Evolutionary conservation across 2,329 filamentous ascomycete genomes (phyloP).

Genomic region (Emericellopsis cladophorae): DNA sequence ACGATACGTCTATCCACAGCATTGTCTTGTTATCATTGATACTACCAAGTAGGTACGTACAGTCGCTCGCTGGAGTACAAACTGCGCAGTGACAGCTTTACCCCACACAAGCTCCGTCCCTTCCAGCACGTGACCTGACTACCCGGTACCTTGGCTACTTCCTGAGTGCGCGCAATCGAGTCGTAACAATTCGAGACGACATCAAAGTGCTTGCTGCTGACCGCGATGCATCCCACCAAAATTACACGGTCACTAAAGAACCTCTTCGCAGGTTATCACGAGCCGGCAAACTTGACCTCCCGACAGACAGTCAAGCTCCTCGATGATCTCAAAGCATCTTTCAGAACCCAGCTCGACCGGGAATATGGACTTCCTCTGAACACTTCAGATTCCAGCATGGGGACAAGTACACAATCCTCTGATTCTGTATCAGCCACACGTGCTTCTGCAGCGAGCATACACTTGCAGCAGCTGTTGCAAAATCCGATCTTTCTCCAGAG

Average conservation of each 20-base stretch:
- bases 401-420: neutral
- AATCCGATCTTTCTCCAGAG: slow-evolving; percentile 40
- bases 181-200: too few relatives aligned
- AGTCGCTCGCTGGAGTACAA: too few relatives aligned
- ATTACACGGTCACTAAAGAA: slow-evolving; percentile 22
- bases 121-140: too few relatives aligned
- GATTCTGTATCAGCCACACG: slow-evolving; percentile 8
- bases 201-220: too few relatives aligned
- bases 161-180: too few relatives aligned
- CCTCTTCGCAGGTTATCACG: slow-evolving; percentile 30
- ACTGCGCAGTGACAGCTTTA: too few relatives aligned
- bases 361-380: slow-evolving; percentile 36
- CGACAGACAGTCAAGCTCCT: slow-evolving; percentile 42
- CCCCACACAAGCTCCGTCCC: too few relatives aligned
- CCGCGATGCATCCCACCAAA: slow-evolving; percentile 23
- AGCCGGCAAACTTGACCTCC: slow-evolving; percentile 35
- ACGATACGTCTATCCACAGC: too few relatives aligned
- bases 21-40: too few relatives aligned
- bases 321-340: slow-evolving; percentile 41
- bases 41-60: too few relatives aligned
- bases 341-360: slow-evolving; percentile 43
- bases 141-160: too few relatives aligned
- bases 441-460: slow-evolving; percentile 26
- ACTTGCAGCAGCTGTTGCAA: slow-evolving; percentile 42
- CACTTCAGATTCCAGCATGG: slow-evolving; percentile 4